Percentiles rank a stretch among this genome's conserved stretches.
phyloP scores from a whole-genome alignment of 352 stramenopile genomes.

The Phytopythium aichiense region DNA sequence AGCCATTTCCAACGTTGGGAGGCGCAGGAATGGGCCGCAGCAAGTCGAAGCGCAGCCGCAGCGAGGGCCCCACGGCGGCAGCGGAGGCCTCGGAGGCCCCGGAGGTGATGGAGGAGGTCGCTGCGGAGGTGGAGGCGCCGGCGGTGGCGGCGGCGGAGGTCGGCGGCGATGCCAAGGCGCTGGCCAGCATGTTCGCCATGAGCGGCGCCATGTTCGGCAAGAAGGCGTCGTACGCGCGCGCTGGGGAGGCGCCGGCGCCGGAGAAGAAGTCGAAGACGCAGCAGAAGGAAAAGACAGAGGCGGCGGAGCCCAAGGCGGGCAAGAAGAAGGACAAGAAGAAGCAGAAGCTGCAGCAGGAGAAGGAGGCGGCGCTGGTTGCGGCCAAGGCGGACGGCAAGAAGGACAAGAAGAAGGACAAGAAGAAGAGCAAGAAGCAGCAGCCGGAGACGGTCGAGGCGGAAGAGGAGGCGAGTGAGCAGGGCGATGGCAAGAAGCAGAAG shows the following conservation, averaged over 20 bases:
- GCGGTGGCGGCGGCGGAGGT: slow-evolving; percentile 15
- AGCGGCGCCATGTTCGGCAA: slow-evolving; percentile 62
- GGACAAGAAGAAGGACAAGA: slow-evolving; percentile 17
- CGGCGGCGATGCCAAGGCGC: slow-evolving; percentile 16
- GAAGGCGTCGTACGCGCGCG: slow-evolving; percentile 43
- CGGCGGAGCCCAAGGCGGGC: slow-evolving; percentile 3
- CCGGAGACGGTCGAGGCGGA: slow-evolving; percentile 3
- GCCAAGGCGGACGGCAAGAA: slow-evolving; percentile 11
- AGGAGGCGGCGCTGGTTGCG: slow-evolving; percentile 5
- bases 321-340: slow-evolving; percentile 9
- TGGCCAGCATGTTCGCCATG: slow-evolving; percentile 56
- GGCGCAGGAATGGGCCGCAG: slow-evolving; percentile 31
- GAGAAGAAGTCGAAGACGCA: slow-evolving; percentile 7
- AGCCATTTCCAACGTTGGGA: slow-evolving; percentile 36
- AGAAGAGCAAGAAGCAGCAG: slow-evolving; percentile 11
- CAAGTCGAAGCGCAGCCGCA: slow-evolving; percentile 21
- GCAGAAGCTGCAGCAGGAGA: slow-evolving; percentile 7
- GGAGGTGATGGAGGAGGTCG: slow-evolving; percentile 1
- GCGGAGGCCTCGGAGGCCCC: slow-evolving; percentile 3
- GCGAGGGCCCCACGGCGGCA: neutral
- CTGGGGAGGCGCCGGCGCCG: slow-evolving; percentile 2
- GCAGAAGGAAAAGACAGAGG: slow-evolving; percentile 10
- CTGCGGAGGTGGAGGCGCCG: slow-evolving; percentile 10
- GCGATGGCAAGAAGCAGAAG: slow-evolving; percentile 10
- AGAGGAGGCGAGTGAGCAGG: neutral